phyloP scores from a whole-genome alignment of 2,329 filamentous ascomycete species.

The Colletotrichum sp. region DNA sequence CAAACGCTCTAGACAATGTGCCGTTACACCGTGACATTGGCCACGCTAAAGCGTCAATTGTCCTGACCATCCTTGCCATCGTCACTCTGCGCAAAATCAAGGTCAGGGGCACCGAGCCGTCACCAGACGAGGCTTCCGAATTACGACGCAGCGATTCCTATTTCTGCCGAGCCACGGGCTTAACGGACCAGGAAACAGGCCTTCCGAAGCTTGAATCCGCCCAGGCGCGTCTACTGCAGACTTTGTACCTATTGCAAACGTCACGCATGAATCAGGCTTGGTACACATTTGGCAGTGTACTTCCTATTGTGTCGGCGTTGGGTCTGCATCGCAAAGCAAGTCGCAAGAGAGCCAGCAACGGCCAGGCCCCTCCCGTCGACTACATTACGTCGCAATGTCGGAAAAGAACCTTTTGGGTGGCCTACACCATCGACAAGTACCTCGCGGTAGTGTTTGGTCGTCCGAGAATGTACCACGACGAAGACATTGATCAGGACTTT shows the following conservation, averaged over 20 bases:
- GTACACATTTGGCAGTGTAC: conserved; percentile 63
- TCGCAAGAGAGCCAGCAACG: not conserved
- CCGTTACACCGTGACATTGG: conserved; percentile 44
- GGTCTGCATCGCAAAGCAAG: conserved; percentile 30
- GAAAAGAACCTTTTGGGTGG: conserved; percentile 65
- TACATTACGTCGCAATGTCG: conserved; percentile 56
- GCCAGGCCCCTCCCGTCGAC: conserved; percentile 28
- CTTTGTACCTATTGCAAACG: conserved; percentile 62
- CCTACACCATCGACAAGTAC: conserved; percentile 68
- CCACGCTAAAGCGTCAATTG: conserved; percentile 49
- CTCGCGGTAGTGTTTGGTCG: conserved; percentile 67
- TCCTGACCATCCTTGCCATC: conserved; percentile 54
- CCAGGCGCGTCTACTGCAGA: conserved; percentile 62
- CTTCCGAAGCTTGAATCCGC: conserved; percentile 60
- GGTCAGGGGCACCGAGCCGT: conserved; percentile 21
- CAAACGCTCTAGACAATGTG: conserved; percentile 38
- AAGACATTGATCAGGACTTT: conserved; percentile 68
- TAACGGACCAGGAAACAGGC: conserved; percentile 53
- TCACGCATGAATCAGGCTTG: conserved; percentile 67
- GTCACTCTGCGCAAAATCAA: conserved; percentile 50
- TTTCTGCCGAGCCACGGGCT: conserved; percentile 25
- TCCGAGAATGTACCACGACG: conserved; percentile 65
- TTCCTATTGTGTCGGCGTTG: conserved; percentile 55
- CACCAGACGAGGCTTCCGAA: not conserved
- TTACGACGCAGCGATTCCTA: conserved; percentile 28